Conservation (phyloP, 2,329 filamentous ascomycete species). For the Monosporascus cannonballus region DNA sequence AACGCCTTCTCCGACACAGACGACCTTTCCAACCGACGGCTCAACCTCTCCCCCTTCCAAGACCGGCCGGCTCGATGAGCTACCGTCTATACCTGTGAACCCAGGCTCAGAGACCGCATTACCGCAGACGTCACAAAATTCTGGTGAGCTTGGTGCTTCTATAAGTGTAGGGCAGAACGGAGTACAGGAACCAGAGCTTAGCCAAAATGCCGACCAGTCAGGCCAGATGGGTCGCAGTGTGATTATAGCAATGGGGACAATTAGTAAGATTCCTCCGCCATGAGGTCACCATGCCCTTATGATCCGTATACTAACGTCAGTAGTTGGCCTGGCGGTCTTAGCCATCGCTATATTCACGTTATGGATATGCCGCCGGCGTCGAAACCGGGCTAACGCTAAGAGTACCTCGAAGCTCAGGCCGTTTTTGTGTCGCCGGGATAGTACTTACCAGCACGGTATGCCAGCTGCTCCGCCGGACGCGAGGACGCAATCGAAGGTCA, state of each 20-base stretch:
- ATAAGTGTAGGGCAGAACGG: too few species aligned
- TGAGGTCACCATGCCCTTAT: not conserved
- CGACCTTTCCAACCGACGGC: not conserved
- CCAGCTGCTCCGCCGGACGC: not conserved
- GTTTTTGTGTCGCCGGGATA: slow-evolving; percentile 2
- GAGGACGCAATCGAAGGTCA: slow-evolving; percentile 9
- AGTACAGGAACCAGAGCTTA: not conserved
- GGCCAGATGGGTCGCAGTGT: not conserved
- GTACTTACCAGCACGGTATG: slow-evolving; percentile 1
- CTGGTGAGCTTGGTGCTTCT: not conserved
- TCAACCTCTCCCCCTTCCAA: not conserved
- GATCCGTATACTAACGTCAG: not conserved
- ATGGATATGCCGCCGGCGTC: slow-evolving; percentile 10
- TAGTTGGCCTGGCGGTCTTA: slow-evolving; percentile 8
- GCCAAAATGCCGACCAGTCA: not conserved
- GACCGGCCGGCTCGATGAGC: not conserved
- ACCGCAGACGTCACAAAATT: not conserved
- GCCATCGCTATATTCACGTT: slow-evolving; percentile 8
- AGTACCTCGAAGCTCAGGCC: not conserved
- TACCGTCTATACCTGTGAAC: too few species aligned
- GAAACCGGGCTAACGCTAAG: not conserved
- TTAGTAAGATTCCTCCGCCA: not conserved
- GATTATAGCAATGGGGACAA: not conserved
- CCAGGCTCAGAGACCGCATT: not conserved
- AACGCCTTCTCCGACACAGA: not conserved